A percentile compares a stretch with the other conserved stretches of the same genome.
phyloP scores from a whole-genome alignment of 345 rosid genomes.

The Gossypioides kirkii region DNA sequence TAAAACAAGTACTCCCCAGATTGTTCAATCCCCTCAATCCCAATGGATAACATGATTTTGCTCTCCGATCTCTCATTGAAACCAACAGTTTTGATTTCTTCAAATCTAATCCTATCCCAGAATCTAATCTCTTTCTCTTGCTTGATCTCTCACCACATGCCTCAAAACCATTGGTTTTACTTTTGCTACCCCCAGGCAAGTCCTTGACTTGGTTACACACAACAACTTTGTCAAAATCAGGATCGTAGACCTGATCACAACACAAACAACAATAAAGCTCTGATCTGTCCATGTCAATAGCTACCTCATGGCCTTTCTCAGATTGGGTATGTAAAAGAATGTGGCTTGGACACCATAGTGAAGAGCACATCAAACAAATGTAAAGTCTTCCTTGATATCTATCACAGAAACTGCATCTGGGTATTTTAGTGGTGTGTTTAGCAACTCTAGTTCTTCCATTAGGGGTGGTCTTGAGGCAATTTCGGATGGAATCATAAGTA shows the following conservation, averaged over 20 bases:
- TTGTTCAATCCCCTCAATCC: slow-evolving; percentile 88
- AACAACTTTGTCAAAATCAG: slow-evolving; percentile 68
- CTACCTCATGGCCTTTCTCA: slow-evolving; percentile 57
- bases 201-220: slow-evolving; percentile 43
- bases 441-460: slow-evolving; percentile 48
- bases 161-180: slow-evolving; percentile 25
- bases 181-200: slow-evolving; percentile 25
- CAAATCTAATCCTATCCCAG: slow-evolving; percentile 42
- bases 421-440: slow-evolving; percentile 27
- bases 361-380: slow-evolving; percentile 68
- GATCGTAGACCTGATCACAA: slow-evolving; percentile 80
- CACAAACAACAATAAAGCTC: slow-evolving; percentile 85
- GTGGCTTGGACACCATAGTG: slow-evolving; percentile 64
- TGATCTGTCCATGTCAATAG: slow-evolving; percentile 72
- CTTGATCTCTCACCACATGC: slow-evolving; percentile 43
- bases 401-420: slow-evolving; percentile 62
- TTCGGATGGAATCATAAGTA: slow-evolving; percentile 52
- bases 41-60: slow-evolving; percentile 59
- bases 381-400: slow-evolving; percentile 48
- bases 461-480: slow-evolving; percentile 37
- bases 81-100: slow-evolving; percentile 43
- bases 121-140: slow-evolving; percentile 54
- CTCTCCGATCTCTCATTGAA: slow-evolving; percentile 48
- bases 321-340: slow-evolving; percentile 55
- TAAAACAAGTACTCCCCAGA: slow-evolving; percentile 83